phyloP scores from a whole-genome alignment of 805 yeast species.

The Martiniozyma abietophila region DNA sequence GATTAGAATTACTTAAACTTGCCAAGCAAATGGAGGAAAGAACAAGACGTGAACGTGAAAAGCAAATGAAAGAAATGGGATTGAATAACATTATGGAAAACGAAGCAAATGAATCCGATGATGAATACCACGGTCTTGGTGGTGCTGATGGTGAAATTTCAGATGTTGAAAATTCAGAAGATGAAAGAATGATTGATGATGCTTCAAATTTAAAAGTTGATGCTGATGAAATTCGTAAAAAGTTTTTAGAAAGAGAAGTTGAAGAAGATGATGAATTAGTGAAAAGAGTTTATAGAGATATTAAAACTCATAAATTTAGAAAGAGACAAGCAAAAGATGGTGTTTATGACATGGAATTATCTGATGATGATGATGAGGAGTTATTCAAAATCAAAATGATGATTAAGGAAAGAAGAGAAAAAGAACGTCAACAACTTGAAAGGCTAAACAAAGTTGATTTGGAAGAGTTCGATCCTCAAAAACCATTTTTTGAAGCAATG shows the following conservation, averaged over 20 bases:
- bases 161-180: conserved; percentile 61
- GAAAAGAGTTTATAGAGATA: conserved; percentile 58
- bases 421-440: conserved; percentile 34
- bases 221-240: conserved; percentile 47
- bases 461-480: conserved; percentile 10
- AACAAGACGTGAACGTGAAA: conserved; percentile 26
- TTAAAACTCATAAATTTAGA: conserved; percentile 62
- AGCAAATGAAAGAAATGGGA: conserved; percentile 52
- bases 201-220: conserved; percentile 46
- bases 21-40: conserved; percentile 19
- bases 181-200: conserved; percentile 73
- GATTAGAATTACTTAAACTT: conserved; percentile 16
- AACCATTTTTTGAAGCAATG: conserved; percentile 14
- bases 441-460: conserved; percentile 20
- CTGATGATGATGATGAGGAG: conserved; percentile 64
- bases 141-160: conserved; percentile 57
- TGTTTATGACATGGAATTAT: conserved; percentile 51
- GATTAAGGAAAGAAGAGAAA: conserved; percentile 9
- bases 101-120: conserved; percentile 85
- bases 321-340: conserved; percentile 44
- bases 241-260: conserved; percentile 50
- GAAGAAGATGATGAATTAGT: conserved; percentile 55
- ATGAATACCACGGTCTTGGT: conserved; percentile 79
- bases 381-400: conserved; percentile 4
- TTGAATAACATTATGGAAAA: conserved; percentile 56